Percentiles rank a stretch among this genome's conserved stretches.
These are phyloP conservation scores for Lactifluus echinatus DNA, from an alignment of 768 basidiomycete genomes.

Conservation along the genomic window DNA sequence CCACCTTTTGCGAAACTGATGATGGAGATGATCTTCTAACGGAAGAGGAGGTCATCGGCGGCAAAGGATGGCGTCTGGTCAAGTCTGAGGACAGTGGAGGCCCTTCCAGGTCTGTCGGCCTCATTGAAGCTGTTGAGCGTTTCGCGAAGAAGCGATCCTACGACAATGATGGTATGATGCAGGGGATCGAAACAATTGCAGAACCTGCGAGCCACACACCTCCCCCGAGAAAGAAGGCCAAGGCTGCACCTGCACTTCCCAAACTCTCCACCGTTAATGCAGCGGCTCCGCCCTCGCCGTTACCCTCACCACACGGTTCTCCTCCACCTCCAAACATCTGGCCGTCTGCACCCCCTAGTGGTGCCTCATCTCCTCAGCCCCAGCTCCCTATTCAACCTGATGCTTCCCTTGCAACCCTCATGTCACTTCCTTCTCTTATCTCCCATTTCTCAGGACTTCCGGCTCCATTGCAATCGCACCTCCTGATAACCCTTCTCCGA, in stretches of 20 bases:
- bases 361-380: constrained; percentile 55
- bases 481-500: constrained; percentile 85
- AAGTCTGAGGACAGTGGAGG: constrained; percentile 53
- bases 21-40: constrained; percentile 60
- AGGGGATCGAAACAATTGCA: constrained; percentile 58
- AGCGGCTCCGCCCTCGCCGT: constrained; percentile 75
- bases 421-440: constrained; percentile 79
- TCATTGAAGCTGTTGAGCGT: constrained; percentile 75
- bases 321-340: constrained; percentile 68
- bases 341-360: constrained; percentile 78
- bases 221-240: constrained; percentile 67
- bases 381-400: constrained; percentile 76
- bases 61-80: constrained; percentile 69
- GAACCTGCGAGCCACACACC: constrained; percentile 40
- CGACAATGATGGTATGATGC: constrained; percentile 52
- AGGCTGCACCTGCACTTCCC: constrained; percentile 48
- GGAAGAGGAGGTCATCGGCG: constrained; percentile 56
- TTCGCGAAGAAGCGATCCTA: constrained; percentile 58
- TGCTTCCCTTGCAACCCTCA: constrained; percentile 69
- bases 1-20: constrained; percentile 63
- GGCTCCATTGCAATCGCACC: constrained; percentile 79
- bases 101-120: constrained; percentile 45
- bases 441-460: constrained; percentile 76
- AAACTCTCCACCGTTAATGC: constrained; percentile 55
- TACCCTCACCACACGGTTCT: constrained; percentile 81